phyloP scores from a whole-genome alignment of 2,329 filamentous ascomycete genomes.

The Microdochium paspali region DNA sequence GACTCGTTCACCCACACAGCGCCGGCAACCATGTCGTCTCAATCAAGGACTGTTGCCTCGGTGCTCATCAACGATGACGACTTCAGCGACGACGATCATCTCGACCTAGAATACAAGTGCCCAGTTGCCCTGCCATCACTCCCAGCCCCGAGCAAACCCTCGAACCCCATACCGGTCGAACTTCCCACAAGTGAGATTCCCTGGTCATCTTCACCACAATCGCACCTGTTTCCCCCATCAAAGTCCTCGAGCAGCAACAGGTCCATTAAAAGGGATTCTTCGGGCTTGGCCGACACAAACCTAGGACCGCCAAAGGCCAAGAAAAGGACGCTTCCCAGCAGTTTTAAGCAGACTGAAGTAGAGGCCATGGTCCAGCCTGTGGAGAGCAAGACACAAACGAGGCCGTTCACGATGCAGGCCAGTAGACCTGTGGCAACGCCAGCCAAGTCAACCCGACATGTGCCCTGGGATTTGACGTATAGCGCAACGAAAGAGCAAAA shows the following conservation, averaged over 20 bases:
- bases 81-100: conserved; percentile 73
- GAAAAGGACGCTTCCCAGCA: conserved; percentile 56
- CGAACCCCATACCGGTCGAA: conserved; percentile 13
- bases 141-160: conserved; percentile 9
- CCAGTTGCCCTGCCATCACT: conserved; percentile 38
- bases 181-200: conserved; percentile 34
- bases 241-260: background rate
- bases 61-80: conserved; percentile 71
- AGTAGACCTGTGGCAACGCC: conserved; percentile 21
- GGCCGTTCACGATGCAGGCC: conserved; percentile 17
- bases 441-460: conserved; percentile 19
- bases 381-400: conserved; percentile 23
- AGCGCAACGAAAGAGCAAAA: conserved; percentile 71
- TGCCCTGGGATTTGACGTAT: conserved; percentile 64
- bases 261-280: background rate
- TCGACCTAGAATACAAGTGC: conserved; percentile 61
- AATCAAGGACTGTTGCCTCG: conserved; percentile 14
- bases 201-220: conserved; percentile 62
- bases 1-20: conserved; percentile 37
- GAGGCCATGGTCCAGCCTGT: conserved; percentile 2
- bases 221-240: conserved; percentile 32
- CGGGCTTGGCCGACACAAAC: conserved; percentile 17
- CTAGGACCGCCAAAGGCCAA: conserved; percentile 34
- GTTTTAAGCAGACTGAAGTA: background rate
- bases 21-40: conserved; percentile 22